phyloP scores from a whole-genome alignment of 306 rosid genomes.

The Astragalus membranaceus region DNA sequence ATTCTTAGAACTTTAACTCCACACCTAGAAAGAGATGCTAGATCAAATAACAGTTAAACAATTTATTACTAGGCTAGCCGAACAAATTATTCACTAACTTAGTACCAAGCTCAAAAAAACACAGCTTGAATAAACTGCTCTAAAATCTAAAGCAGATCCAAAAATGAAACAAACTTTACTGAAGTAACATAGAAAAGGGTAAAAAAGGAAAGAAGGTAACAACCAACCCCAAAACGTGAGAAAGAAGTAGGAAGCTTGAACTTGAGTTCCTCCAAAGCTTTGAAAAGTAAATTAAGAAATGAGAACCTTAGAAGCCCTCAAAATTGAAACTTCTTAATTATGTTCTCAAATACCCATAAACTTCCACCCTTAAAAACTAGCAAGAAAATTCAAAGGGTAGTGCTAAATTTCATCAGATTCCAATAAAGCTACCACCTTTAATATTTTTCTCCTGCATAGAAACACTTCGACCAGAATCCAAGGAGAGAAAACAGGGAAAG shows the following conservation, averaged over 20 bases:
- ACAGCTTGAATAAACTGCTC: background rate
- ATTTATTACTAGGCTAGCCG: background rate
- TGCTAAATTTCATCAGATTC: conserved; percentile 35
- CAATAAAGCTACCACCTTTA: conserved; percentile 53
- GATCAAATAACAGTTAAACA: background rate
- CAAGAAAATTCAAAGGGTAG: conserved; percentile 23
- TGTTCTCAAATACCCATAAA: conserved; percentile 3
- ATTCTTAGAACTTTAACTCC: conserved; percentile 4
- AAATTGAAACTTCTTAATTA: conserved; percentile 20
- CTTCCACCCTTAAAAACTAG: conserved; percentile 28
- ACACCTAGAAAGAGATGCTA: background rate
- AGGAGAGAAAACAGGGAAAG: conserved; percentile 53
- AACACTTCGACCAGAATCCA: conserved; percentile 52
- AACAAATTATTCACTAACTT: background rate
- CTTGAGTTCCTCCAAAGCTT: conserved; percentile 17
- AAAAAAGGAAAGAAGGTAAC: background rate
- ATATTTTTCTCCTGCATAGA: conserved; percentile 7
- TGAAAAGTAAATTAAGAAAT: conserved; percentile 18
- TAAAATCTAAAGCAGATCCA: conserved; percentile 24
- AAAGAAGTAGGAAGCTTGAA: conserved; percentile 13
- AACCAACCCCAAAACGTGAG: background rate
- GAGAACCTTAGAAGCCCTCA: conserved; percentile 10
- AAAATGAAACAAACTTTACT: conserved; percentile 3
- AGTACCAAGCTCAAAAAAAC: background rate
- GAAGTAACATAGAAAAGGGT: background rate